Percentiles rank a stretch among this genome's conserved stretches.
phyloP scores from a whole-genome alignment of 257 asterid genomes.

The Cruciata laevipes region DNA sequence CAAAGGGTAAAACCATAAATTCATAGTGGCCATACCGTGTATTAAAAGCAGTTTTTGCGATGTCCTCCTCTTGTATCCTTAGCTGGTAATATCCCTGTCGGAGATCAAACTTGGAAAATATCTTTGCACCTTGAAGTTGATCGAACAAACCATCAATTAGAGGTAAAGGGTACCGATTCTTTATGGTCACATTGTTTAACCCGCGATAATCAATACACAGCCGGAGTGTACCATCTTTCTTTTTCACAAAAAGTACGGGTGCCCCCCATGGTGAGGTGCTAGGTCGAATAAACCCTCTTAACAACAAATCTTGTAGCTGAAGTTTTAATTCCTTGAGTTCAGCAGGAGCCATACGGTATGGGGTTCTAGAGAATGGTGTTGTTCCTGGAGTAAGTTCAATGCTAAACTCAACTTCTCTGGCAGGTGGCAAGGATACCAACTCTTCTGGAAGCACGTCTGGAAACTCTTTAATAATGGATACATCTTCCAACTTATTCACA shows the following conservation, averaged over 20 bases:
- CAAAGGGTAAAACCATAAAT: background rate
- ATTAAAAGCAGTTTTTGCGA: background rate
- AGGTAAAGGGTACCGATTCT: background rate
- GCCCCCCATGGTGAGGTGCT: background rate
- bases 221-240: background rate
- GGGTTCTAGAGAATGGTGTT: background rate
- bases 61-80: too few relatives aligned
- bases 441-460: background rate
- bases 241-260: background rate
- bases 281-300: background rate
- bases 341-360: background rate
- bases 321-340: background rate
- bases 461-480: background rate
- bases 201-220: background rate
- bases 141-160: too few relatives aligned
- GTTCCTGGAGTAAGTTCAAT: too few relatives aligned
- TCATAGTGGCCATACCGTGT: background rate
- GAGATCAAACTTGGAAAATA: too few relatives aligned
- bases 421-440: background rate
- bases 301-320: background rate
- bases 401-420: background rate
- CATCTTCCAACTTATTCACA: background rate
- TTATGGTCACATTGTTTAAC: background rate
- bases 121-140: too few relatives aligned
- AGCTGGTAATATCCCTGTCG: too few relatives aligned